phyloP scores from a whole-genome alignment of 805 yeast species.

The Metschnikowia arizonensis region DNA sequence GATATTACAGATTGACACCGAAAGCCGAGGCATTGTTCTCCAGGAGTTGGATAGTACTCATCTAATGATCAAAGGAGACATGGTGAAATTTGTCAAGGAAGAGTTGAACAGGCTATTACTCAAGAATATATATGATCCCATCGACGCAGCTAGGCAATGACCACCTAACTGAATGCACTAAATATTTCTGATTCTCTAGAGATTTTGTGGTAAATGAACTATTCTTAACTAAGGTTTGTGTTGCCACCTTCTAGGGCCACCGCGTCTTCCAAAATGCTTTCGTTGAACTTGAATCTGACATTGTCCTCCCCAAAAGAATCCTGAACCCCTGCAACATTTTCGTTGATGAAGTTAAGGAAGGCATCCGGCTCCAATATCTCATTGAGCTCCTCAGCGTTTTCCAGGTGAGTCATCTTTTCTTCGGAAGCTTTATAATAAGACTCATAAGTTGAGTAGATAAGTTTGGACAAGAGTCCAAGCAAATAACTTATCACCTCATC shows the following conservation, averaged over 20 bases:
- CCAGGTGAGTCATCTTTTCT: constrained; percentile 20
- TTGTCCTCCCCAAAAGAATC: constrained; percentile 19
- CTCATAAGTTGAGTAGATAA: constrained; percentile 55
- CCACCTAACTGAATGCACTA: too few relatives aligned
- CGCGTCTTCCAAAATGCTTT: constrained; percentile 24
- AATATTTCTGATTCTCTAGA: neutral
- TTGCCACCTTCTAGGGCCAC: constrained; percentile 10
- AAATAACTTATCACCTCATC: constrained; percentile 34
- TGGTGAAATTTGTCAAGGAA: constrained; percentile 68
- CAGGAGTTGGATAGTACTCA: constrained; percentile 92
- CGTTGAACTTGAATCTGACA: constrained; percentile 20
- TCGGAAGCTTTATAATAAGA: constrained; percentile 40
- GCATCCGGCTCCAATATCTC: constrained; percentile 64
- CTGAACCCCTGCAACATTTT: constrained; percentile 23
- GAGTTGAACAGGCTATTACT: constrained; percentile 75
- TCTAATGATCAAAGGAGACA: constrained; percentile 70
- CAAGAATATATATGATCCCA: constrained; percentile 79
- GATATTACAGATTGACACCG: constrained; percentile 75
- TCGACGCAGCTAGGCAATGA: constrained; percentile 54
- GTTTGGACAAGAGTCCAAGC: constrained; percentile 39
- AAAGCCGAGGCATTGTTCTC: constrained; percentile 60
- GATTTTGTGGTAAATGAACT: neutral
- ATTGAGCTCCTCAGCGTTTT: constrained; percentile 30
- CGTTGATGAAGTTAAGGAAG: constrained; percentile 47
- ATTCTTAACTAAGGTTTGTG: neutral